These are phyloP conservation scores for Blastobotrys capitulatus DNA, from an alignment of 1,139 yeast species.

Conservation along the genomic window DNA sequence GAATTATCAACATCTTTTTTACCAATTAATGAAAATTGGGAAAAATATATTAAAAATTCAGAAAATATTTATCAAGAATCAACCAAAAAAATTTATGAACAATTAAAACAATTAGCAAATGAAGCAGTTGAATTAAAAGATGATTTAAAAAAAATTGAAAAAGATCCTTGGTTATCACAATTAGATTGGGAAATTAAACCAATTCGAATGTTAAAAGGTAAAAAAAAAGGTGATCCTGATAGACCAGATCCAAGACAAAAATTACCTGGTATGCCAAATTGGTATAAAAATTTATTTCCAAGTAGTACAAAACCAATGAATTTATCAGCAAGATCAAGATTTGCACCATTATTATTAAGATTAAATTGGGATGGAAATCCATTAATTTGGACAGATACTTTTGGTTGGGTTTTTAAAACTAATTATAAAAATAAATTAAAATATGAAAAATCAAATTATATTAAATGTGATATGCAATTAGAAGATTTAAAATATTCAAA, in stretches of 20 bases:
- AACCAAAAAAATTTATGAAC: conserved; percentile 50
- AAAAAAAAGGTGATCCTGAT: conserved; percentile 43
- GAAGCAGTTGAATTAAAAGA: conserved; percentile 46
- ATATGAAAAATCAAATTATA: conserved; percentile 51
- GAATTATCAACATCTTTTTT: conserved; percentile 71
- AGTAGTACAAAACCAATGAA: conserved; percentile 42
- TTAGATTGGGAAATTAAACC: conserved; percentile 78
- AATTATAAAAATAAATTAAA: conserved; percentile 35
- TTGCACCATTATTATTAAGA: conserved; percentile 69
- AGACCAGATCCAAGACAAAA: conserved; percentile 57
- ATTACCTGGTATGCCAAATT: conserved; percentile 86
- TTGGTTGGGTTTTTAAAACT: conserved; percentile 89
- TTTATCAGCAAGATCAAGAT: conserved; percentile 66
- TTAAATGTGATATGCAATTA: conserved; percentile 36
- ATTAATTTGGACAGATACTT: conserved; percentile 65
- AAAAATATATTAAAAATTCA: conserved; percentile 58
- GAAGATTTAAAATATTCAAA: conserved; percentile 25
- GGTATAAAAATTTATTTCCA: conserved; percentile 77
- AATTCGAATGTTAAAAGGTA: conserved; percentile 52
- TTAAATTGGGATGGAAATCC: conserved; percentile 87
- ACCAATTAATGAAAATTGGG: conserved; percentile 77
- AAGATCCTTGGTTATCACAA: conserved; percentile 87
- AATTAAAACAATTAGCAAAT: conserved; percentile 55
- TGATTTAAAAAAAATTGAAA: conserved; percentile 28
- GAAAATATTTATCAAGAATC: conserved; percentile 62